Conservation (phyloP, 176 grass and related monocot genomes). For the bread wheat (Triticum aestivum) region IWGSC_CS_RefSeq_v2.1 NC_057798.1:616800123-616800622, state of each 20-base stretch:
- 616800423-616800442: conserved; percentile 30
- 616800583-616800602: no score
- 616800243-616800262: neutral
- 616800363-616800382: neutral
- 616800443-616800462: conserved; percentile 29
- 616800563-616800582: no score
- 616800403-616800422: conserved; percentile 31
- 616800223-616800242: neutral
- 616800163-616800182: conserved; percentile 23
- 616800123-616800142: neutral
- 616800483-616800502: neutral
- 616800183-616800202: neutral
- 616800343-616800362: conserved; percentile 21
- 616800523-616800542: neutral
- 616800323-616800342: neutral
- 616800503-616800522: conserved; percentile 23
- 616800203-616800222: neutral
- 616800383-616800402: conserved; percentile 17
- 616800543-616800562: neutral
- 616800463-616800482: neutral
- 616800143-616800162: neutral
- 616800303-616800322: neutral
- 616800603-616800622: no score
- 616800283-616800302: neutral
- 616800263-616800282: neutral